Evolutionary conservation across 2,329 filamentous ascomycete genomes (phyloP).

Genomic region (Ceratocystiopsis brevicomis): DNA sequence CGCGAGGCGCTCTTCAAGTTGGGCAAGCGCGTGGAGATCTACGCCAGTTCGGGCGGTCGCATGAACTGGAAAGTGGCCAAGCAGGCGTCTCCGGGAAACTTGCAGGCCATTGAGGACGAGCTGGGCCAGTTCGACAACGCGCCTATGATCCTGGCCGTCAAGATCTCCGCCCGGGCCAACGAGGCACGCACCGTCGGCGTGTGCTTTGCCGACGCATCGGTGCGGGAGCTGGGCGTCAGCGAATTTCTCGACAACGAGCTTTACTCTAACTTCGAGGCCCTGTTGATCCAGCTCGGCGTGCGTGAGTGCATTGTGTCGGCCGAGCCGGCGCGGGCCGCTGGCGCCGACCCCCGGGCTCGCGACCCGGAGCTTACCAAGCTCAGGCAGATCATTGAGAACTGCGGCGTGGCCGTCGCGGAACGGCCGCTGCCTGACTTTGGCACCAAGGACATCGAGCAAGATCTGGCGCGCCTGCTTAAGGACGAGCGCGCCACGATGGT

Average conservation of each 20-base stretch:
- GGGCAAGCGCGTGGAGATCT: slow-evolving; percentile 82
- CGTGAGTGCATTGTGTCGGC: slow-evolving; percentile 79
- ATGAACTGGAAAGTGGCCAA: slow-evolving; percentile 88
- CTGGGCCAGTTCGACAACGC: slow-evolving; percentile 70
- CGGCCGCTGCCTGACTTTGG: slow-evolving; percentile 60
- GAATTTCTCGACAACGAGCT: slow-evolving; percentile 98
- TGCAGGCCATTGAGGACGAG: slow-evolving; percentile 94
- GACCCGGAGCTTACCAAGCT: slow-evolving; percentile 80
- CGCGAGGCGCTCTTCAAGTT: slow-evolving; percentile 84
- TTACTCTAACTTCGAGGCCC: slow-evolving; percentile 92
- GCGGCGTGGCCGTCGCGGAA: slow-evolving; percentile 77
- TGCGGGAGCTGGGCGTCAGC: slow-evolving; percentile 85
- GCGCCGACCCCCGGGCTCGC: slow-evolving; percentile 52
- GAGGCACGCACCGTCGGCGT: slow-evolving; percentile 81
- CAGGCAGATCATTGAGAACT: slow-evolving; percentile 75
- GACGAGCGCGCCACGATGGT: slow-evolving; percentile 62
- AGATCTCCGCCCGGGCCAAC: slow-evolving; percentile 69
- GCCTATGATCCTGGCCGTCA: slow-evolving; percentile 88
- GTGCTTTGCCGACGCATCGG: slow-evolving; percentile 93
- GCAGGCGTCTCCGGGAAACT: slow-evolving; percentile 83
- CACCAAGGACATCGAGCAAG: slow-evolving; percentile 86
- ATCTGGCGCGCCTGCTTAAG: slow-evolving; percentile 69
- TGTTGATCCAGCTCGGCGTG: slow-evolving; percentile 89
- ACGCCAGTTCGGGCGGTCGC: slow-evolving; percentile 53
- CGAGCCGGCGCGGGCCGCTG: slow-evolving; percentile 41